These are phyloP conservation scores for Suillus placidus DNA, from an alignment of 768 basidiomycete species.

Conservation along the genomic window DNA sequence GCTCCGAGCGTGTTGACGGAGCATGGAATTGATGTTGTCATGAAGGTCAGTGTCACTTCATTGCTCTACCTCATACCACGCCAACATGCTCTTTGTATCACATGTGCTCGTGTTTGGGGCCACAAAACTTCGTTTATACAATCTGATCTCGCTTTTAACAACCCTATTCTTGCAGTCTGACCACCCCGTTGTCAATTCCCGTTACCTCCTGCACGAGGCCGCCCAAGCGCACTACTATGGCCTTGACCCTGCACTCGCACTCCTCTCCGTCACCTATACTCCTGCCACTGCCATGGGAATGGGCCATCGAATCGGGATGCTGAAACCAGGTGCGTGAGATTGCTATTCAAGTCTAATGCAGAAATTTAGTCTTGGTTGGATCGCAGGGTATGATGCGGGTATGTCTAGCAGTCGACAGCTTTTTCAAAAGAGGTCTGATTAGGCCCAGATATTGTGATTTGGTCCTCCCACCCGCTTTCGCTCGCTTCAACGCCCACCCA, in stretches of 20 bases:
- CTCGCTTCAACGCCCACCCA: slow-evolving; percentile 74
- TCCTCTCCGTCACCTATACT: slow-evolving; percentile 66
- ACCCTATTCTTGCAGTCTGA: slow-evolving; percentile 44
- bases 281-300: slow-evolving; percentile 69
- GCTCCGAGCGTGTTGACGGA: slow-evolving; percentile 75
- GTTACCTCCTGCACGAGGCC: slow-evolving; percentile 73
- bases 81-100: neutral
- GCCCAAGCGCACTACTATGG: slow-evolving; percentile 72
- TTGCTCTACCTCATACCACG: neutral
- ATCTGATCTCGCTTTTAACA: neutral
- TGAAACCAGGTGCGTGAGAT: slow-evolving; percentile 46
- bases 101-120: neutral
- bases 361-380: neutral
- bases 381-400: slow-evolving; percentile 50
- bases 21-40: slow-evolving; percentile 64
- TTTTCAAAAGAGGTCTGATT: neutral
- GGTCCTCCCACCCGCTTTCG: slow-evolving; percentile 75
- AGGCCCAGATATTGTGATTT: slow-evolving; percentile 64
- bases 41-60: slow-evolving; percentile 58
- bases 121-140: neutral
- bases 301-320: slow-evolving; percentile 68
- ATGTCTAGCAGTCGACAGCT: slow-evolving; percentile 9
- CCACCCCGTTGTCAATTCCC: slow-evolving; percentile 60
- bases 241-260: slow-evolving; percentile 55
- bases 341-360: neutral